A percentile compares a stretch with the other conserved stretches of the same genome.
Evolutionary conservation across 2,329 filamentous ascomycete genomes (phyloP).

Genomic region (Calonectria ilicicola): DNA sequence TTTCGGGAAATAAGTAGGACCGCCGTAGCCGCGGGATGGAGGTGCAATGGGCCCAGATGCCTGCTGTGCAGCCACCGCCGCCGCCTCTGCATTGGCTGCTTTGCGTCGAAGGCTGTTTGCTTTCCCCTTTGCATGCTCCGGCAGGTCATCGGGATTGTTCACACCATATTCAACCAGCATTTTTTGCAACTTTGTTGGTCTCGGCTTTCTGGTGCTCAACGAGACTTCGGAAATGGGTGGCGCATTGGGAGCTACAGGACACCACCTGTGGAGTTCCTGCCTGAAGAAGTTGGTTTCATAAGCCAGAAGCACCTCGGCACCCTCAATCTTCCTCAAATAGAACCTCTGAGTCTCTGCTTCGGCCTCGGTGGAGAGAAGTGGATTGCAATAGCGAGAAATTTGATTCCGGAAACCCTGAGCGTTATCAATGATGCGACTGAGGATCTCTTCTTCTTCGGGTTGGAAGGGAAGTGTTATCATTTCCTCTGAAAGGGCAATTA

Average conservation of each 20-base stretch:
- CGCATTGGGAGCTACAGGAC: slow-evolving; percentile 85
- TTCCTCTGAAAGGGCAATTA: slow-evolving; percentile 87
- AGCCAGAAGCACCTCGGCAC: slow-evolving; percentile 90
- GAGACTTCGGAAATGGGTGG: slow-evolving; percentile 90
- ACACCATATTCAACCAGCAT: slow-evolving; percentile 90
- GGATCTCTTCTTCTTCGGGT: slow-evolving; percentile 90
- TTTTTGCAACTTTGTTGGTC: slow-evolving; percentile 97
- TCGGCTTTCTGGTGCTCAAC: slow-evolving; percentile 91
- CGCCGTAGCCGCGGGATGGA: slow-evolving; percentile 40
- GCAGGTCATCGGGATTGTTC: slow-evolving; percentile 89
- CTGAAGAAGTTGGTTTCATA: slow-evolving; percentile 98
- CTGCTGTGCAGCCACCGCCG: slow-evolving; percentile 51
- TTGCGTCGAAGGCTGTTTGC: slow-evolving; percentile 80
- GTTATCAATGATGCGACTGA: slow-evolving; percentile 88
- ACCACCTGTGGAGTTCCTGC: slow-evolving; percentile 95
- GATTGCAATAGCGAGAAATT: slow-evolving; percentile 84
- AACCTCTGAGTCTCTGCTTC: slow-evolving; percentile 93
- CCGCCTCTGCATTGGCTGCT: slow-evolving; percentile 69
- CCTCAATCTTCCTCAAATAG: slow-evolving; percentile 96
- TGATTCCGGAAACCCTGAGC: slow-evolving; percentile 87
- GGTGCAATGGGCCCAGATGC: slow-evolving; percentile 33
- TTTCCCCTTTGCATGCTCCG: slow-evolving; percentile 84
- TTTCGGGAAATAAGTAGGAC: slow-evolving; percentile 39
- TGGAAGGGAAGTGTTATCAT: slow-evolving; percentile 88
- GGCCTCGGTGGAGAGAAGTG: slow-evolving; percentile 82